Evolutionary conservation across 768 basidiomycete genomes (phyloP).

Genomic region (Phanerochaete sordida): DNA sequence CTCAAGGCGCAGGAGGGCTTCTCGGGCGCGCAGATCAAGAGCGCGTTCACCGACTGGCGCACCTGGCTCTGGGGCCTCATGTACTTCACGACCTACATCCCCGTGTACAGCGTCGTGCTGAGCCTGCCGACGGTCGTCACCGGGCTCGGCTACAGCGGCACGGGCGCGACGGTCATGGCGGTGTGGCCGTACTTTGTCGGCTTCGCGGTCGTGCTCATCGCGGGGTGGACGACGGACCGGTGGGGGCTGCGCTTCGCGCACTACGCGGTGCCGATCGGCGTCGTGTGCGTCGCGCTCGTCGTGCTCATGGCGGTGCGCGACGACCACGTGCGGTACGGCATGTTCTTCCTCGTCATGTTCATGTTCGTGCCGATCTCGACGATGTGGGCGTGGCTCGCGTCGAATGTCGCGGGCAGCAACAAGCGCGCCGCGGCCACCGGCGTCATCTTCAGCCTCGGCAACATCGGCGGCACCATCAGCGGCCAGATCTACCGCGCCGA

Average conservation of each 20-base stretch:
- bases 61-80: conserved; percentile 36
- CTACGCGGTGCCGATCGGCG: conserved; percentile 18
- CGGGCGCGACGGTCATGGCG: conserved; percentile 59
- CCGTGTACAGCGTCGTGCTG: conserved; percentile 42
- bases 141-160: conserved; percentile 52
- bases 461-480: conserved; percentile 28
- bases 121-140: conserved; percentile 73
- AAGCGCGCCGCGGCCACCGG: conserved; percentile 30
- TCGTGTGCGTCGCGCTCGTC: conserved; percentile 25
- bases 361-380: conserved; percentile 29
- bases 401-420: conserved; percentile 25
- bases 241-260: conserved; percentile 24
- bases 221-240: conserved; percentile 23
- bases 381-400: conserved; percentile 25
- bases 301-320: conserved; percentile 27
- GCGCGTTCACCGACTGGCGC: conserved; percentile 36
- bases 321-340: conserved; percentile 27
- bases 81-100: conserved; percentile 43
- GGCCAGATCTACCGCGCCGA: conserved; percentile 28
- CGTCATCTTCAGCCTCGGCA: conserved; percentile 29
- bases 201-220: conserved; percentile 23
- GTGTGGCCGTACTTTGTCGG: conserved; percentile 43
- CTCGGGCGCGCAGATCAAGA: conserved; percentile 32
- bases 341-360: conserved; percentile 33
- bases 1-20: conserved; percentile 29